Conservation (phyloP, 768 basidiomycete species). For the Terana coerulea region DNA sequence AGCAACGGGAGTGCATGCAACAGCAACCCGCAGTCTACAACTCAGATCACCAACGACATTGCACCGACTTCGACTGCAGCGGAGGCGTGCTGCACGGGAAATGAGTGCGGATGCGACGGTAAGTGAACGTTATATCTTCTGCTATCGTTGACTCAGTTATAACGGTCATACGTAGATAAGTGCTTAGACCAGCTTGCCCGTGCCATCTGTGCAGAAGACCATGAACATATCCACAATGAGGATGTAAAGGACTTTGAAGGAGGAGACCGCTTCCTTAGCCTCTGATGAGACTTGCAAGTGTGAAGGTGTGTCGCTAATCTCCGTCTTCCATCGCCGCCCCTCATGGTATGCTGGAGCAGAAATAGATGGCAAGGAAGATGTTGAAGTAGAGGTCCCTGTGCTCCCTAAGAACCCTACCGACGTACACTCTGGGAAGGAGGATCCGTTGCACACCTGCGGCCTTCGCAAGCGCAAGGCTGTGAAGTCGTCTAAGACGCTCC, state of each 20-base stretch:
- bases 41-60: not conserved
- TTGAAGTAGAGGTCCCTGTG: not conserved
- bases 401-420: not conserved
- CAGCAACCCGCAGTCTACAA: not conserved
- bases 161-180: constrained; percentile 13
- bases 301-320: constrained; percentile 7
- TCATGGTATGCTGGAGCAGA: not conserved
- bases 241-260: not conserved
- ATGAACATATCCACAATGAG: constrained; percentile 19
- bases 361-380: not conserved
- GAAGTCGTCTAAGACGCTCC: not conserved
- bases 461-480: constrained; percentile 17
- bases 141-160: not conserved
- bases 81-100: constrained; percentile 25
- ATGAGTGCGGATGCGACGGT: constrained; percentile 25
- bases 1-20: not conserved
- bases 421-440: not conserved
- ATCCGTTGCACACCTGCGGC: constrained; percentile 8
- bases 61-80: not conserved
- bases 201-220: constrained; percentile 25
- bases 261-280: constrained; percentile 4
- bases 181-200: constrained; percentile 25
- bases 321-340: not conserved
- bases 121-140: constrained; percentile 1
- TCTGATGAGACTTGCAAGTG: constrained; percentile 13